These are phyloP conservation scores for Pseudognaphalium luteoalbum DNA, from an alignment of 129 eudicot genomes.

Conservation along the genomic window DNA sequence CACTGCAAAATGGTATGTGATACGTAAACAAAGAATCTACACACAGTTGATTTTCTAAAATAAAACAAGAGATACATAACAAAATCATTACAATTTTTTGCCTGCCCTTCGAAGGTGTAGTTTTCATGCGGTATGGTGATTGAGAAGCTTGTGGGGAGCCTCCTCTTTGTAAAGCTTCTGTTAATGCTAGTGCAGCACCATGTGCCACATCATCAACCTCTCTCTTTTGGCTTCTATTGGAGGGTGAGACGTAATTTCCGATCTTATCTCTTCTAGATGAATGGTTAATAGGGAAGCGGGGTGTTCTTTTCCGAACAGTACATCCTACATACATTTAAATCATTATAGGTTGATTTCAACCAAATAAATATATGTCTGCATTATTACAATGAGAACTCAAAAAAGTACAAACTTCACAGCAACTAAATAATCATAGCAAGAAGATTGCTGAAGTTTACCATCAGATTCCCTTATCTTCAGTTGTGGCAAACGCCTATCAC, in stretches of 20 bases:
- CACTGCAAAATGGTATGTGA: constrained; percentile 25
- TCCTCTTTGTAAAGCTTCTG: constrained; percentile 53
- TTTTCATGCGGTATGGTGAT: constrained; percentile 38
- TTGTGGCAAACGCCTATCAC: constrained; percentile 41
- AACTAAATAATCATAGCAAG: not conserved
- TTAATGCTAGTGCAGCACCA: constrained; percentile 48
- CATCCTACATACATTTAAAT: constrained; percentile 33
- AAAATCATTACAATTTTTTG: constrained; percentile 37
- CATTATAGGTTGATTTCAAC: constrained; percentile 8
- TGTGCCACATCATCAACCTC: constrained; percentile 43
- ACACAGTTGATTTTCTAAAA: not conserved
- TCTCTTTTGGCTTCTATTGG: constrained; percentile 35
- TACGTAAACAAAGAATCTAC: constrained; percentile 5
- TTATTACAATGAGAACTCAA: not conserved
- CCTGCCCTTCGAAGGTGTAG: constrained; percentile 38
- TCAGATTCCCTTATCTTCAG: constrained; percentile 42
- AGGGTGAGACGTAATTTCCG: constrained; percentile 35
- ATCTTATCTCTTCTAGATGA: constrained; percentile 36
- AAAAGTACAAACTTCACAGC: not conserved
- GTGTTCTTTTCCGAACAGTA: constrained; percentile 62
- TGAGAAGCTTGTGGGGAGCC: constrained; percentile 46
- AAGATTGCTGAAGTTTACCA: constrained; percentile 30
- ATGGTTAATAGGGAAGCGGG: constrained; percentile 53
- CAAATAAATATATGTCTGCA: not conserved
- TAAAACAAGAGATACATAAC: not conserved